These are phyloP conservation scores for Claviceps quebecensis DNA, from an alignment of 2,329 filamentous ascomycete species.

Conservation along the genomic window DNA sequence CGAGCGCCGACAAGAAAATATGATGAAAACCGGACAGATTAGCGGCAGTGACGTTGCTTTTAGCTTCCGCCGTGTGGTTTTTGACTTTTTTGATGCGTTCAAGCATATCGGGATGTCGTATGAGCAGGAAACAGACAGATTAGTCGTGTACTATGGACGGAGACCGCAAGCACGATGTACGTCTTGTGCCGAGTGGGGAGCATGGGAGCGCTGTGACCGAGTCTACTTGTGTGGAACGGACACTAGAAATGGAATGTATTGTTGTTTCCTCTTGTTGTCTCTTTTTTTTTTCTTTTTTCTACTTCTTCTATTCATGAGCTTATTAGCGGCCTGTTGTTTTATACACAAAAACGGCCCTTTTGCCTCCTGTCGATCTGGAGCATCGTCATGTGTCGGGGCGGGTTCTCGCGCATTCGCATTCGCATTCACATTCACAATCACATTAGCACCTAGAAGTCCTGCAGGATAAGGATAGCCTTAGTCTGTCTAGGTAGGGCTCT, in stretches of 20 bases:
- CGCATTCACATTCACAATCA: conserved; percentile 7
- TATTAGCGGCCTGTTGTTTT: not conserved
- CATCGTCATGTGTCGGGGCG: conserved; percentile 8
- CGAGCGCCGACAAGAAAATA: no score
- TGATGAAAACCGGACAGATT: no score
- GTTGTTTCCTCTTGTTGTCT: conserved; percentile 1
- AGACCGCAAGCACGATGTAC: conserved; percentile 3
- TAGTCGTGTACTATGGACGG: not conserved
- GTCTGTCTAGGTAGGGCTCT: not conserved
- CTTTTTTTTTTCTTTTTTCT: not conserved
- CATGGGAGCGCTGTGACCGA: not conserved
- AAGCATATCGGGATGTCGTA: no score
- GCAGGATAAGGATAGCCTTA: not conserved
- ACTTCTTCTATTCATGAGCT: not conserved
- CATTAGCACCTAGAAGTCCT: not conserved
- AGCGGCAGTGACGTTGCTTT: no score
- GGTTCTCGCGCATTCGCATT: conserved; percentile 2
- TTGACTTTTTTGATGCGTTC: no score
- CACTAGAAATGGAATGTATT: conserved; percentile 1
- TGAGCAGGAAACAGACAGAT: no score
- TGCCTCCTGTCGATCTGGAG: not conserved
- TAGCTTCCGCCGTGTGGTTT: no score
- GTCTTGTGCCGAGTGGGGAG: conserved; percentile 1
- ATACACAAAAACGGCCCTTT: not conserved
- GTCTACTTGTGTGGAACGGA: not conserved